Conservation (phyloP, 148 eudicot species). For the Silene conica region DNA sequence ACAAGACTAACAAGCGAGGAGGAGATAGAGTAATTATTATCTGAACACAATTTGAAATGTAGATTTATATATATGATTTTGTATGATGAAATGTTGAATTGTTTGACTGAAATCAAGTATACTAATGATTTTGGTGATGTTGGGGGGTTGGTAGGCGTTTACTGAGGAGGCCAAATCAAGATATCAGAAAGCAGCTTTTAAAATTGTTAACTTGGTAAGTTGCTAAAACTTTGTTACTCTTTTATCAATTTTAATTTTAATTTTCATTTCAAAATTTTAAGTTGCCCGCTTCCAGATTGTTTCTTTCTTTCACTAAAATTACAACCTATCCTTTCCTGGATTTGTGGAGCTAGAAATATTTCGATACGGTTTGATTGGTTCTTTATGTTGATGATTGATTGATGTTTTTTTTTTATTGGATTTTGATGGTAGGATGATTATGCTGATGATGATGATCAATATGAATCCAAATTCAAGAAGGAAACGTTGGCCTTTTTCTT, state of each 20-base stretch:
- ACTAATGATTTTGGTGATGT: conserved; percentile 13
- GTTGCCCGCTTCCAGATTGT: not conserved
- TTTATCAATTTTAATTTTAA: not conserved
- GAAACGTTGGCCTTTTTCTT: conserved; percentile 75
- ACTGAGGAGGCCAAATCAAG: conserved; percentile 87
- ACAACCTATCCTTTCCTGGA: not conserved
- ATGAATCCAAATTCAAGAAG: conserved; percentile 76
- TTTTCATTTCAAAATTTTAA: not conserved
- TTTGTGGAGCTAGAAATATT: not conserved
- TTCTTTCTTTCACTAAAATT: not conserved
- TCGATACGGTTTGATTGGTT: not conserved
- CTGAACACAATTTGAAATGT: not conserved
- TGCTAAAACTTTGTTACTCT: not conserved
- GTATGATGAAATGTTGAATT: not conserved
- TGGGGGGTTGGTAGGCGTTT: conserved; percentile 58
- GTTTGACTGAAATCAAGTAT: not conserved
- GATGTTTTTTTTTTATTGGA: not conserved
- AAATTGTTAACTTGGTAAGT: conserved; percentile 79
- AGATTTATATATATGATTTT: not conserved
- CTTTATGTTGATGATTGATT: not conserved
- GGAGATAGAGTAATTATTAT: too few relatives aligned
- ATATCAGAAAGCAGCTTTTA: conserved; percentile 81
- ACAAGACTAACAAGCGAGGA: too few relatives aligned
- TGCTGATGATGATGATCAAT: conserved; percentile 85
- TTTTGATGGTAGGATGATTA: conserved; percentile 67